Base-by-base conservation (phyloP, 148 eudicot species). In the Simmondsia chinensis region DNA sequence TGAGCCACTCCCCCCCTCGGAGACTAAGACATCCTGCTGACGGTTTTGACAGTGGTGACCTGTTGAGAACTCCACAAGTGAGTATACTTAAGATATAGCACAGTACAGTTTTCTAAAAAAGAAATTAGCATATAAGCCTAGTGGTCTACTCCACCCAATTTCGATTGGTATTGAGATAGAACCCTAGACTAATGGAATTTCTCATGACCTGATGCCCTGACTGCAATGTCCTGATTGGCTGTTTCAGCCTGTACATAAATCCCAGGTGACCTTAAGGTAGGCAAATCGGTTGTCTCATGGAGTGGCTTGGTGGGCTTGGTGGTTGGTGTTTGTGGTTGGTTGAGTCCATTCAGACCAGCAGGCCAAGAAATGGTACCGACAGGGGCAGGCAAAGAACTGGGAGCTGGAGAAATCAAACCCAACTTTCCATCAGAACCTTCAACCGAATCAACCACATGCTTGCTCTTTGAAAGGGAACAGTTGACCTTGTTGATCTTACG, bases 361-460 rank as follows among this genome's bases (percentile, higher is more conserved):
- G 91, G 70, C 85, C 85, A 77, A 32, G 79, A 52, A 46, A 68
- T 43, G 23, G 74, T 53, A 30, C 75, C 74, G 34, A 62, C 80
- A 47, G 64, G 43, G 27, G 69, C 79, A 8, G 91, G 86, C 33
- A 58, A 48, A 22, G 79, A 59, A 46, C 61, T 73, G 19, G 73
- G 54, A 41, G 71, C 72, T 8, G 81, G 46, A 13, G 86, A 65
- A 54, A 80, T 70, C 66, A 75, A 64, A 64, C 67, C 64, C 52
- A 83, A 77, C 38, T 87, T 39, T 38, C 83, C 80, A 57, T 84
- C 93, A 34, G 75, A 64, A 36, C 91, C 97, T 64, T 75, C 87
- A 9, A 84, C 97, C n/a, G 97, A 89, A 68, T 89, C 87, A 6
- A 89, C 84, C 50, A 75, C 91, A 40, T 68, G 82, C 80, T 83